Evolutionary conservation across 306 rosid species (phyloP).

Genomic region (Trifolium dubium): DNA sequence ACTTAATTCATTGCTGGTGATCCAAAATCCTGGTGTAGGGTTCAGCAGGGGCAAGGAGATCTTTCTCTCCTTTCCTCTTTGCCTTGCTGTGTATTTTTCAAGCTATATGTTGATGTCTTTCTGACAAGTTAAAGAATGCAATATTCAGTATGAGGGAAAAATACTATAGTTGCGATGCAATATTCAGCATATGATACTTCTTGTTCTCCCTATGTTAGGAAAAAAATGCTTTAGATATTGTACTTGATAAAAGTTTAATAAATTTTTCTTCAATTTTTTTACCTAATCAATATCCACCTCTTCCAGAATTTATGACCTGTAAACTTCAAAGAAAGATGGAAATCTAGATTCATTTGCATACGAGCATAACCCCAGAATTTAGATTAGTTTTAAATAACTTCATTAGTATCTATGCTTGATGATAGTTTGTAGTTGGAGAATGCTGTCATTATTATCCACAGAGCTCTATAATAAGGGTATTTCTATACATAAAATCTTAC

Average conservation of each 20-base stretch:
- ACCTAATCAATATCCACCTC: neutral
- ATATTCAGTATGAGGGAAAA: too few species aligned
- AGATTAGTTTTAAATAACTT: neutral
- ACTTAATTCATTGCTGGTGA: constrained; percentile 9
- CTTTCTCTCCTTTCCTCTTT: neutral
- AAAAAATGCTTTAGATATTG: neutral
- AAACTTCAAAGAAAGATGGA: neutral
- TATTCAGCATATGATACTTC: neutral
- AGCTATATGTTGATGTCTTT: neutral
- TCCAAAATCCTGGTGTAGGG: constrained; percentile 16
- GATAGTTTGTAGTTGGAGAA: neutral
- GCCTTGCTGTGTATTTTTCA: neutral
- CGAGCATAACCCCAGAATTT: neutral
- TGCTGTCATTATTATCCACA: neutral
- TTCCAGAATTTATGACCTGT: neutral
- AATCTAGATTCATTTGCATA: neutral
- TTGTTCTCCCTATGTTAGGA: neutral
- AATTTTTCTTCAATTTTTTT: too few species aligned
- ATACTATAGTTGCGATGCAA: neutral
- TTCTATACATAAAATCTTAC: too few species aligned
- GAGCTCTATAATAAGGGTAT: neutral
- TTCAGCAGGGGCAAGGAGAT: neutral
- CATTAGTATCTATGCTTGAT: neutral
- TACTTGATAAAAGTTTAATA: neutral
- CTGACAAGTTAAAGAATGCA: neutral